A percentile compares a stretch with the other conserved stretches of the same genome.
phyloP scores from a whole-genome alignment of 495 filamentous ascomycete species.

The Pseudotulostoma volvatum region DNA sequence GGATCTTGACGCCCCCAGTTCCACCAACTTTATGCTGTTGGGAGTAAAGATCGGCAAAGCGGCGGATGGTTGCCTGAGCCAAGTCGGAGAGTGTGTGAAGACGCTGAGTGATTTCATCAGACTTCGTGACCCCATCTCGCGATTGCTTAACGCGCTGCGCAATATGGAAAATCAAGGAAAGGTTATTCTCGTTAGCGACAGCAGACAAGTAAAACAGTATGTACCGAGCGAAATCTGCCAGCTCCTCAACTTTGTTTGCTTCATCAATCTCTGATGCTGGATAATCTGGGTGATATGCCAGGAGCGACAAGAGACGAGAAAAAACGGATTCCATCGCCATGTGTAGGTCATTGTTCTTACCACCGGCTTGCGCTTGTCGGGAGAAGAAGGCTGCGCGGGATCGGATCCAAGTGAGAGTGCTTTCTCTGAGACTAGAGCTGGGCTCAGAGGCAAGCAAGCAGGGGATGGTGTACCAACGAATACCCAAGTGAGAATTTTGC shows the following conservation, averaged over 20 bases:
- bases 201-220: constrained; percentile 74
- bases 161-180: constrained; percentile 78
- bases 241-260: constrained; percentile 42
- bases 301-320: constrained; percentile 64
- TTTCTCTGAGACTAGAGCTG: constrained; percentile 43
- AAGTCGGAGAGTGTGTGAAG: constrained; percentile 84
- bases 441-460: constrained; percentile 91
- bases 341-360: constrained; percentile 27
- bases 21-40: constrained; percentile 33
- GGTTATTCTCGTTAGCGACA: constrained; percentile 71
- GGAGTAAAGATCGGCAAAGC: constrained; percentile 49
- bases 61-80: constrained; percentile 62
- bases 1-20: constrained; percentile 52
- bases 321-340: constrained; percentile 72
- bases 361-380: constrained; percentile 19
- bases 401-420: constrained; percentile 74
- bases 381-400: constrained; percentile 44
- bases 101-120: constrained; percentile 32
- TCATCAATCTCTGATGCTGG: constrained; percentile 26
- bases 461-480: constrained; percentile 71
- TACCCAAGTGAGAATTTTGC: constrained; percentile 21
- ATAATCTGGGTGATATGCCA: constrained; percentile 94
- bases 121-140: constrained; percentile 52
- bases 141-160: constrained; percentile 87
- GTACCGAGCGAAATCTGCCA: constrained; percentile 69